Base-by-base conservation (phyloP, 352 stramenopile species). In the Phytophthora colocasiae region DNA sequence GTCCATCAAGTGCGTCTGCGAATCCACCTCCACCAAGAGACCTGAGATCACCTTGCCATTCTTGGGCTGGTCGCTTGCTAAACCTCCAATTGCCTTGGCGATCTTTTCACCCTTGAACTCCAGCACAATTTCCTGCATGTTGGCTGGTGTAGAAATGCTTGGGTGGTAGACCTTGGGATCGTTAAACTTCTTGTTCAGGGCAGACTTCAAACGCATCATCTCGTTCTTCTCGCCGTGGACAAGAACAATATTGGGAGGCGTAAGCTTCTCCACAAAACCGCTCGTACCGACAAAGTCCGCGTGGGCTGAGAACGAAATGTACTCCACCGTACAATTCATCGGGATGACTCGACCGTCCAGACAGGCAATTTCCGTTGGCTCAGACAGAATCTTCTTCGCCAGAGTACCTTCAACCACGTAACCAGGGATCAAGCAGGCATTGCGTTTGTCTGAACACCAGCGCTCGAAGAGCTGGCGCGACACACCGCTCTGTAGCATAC, bases 331-430 rank as follows among this genome's bases (percentile, higher is more conserved):
- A 48, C 87, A 96, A 51, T 98, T 98, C 75, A 99, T 90, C 1
- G 96, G 93, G 57, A 99, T 91, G 43, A 98, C 85, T 7, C 95
- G 82, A 19, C 96, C 96, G 69, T 99, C 96, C 50, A 98, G 77
- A 1, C 93, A 96, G 0, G 96, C 90, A 55, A 99, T 98, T 71
- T 99, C 96, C 24, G 97, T 98, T 8, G 96, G 96, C 60, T 98
- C 91, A 0, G 85, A 96, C 54, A 98, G 80, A 62, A 99, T 97
- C 70, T 99, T 98, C 69, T 99, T 99, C 2, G 97, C 97, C 7
- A 99, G 74, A 4, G 97, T 99, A 46, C 98, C 97, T 73, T 99
- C 97, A 0, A 99, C 97, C 26, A 98, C 96, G 74, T 99, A 99
- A 36, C 98, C 98, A 24, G 98, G 97, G 73, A 99, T 99, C 46